phyloP scores from a whole-genome alignment of 371 early-diverging fungal species.

The Zychaea mexicana region DNA sequence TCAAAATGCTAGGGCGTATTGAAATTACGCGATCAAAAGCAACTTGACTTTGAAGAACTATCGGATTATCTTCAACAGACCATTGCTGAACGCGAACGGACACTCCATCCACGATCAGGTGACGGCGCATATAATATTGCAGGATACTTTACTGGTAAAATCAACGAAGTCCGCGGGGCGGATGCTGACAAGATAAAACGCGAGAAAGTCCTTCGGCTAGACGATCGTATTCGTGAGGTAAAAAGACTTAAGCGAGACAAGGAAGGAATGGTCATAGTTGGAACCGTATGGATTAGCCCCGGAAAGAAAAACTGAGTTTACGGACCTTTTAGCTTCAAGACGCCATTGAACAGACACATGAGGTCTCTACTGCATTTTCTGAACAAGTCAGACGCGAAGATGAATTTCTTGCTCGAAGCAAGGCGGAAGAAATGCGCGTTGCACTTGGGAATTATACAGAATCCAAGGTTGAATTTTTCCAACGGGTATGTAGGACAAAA shows the following conservation, averaged over 20 bases:
- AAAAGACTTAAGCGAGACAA: too few species aligned
- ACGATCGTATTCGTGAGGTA: conserved; percentile 77
- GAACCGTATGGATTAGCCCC: background rate
- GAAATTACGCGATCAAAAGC: conserved; percentile 90
- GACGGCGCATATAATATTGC: conserved; percentile 64
- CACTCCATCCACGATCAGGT: conserved; percentile 54
- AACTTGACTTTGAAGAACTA: conserved; percentile 91
- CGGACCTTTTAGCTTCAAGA: conserved; percentile 68
- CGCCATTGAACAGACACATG: conserved; percentile 74
- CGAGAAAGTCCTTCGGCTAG: conserved; percentile 74
- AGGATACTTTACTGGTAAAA: conserved; percentile 83
- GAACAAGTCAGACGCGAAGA: conserved; percentile 82
- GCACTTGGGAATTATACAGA: conserved; percentile 71
- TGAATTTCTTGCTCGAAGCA: conserved; percentile 73
- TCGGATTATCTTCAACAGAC: conserved; percentile 73
- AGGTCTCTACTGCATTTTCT: conserved; percentile 75
- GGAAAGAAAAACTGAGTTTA: background rate
- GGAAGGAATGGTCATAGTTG: background rate
- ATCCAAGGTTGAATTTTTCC: conserved; percentile 79
- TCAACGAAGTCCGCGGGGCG: conserved; percentile 88
- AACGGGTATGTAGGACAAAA: conserved; percentile 54
- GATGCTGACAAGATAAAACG: conserved; percentile 83
- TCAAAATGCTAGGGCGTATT: conserved; percentile 58
- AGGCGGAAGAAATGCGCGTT: conserved; percentile 81
- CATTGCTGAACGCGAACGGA: conserved; percentile 61